A percentile compares a stretch with the other conserved stretches of the same genome.
Evolutionary conservation across 2,329 filamentous ascomycete species (phyloP).

Genomic region (Cordyceps cicadae): DNA sequence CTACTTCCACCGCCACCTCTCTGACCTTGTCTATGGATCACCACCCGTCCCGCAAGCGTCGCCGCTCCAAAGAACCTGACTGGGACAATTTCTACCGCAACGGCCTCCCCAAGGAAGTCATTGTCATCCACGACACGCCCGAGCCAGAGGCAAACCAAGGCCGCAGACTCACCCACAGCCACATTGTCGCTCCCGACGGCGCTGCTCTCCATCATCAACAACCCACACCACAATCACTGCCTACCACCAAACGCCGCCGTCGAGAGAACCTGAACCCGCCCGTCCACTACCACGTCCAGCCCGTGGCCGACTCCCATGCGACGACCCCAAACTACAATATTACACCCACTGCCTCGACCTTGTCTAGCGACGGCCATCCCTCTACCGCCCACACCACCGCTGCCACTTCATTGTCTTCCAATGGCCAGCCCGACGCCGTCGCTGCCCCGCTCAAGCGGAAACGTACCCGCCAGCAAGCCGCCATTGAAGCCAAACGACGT

Average conservation of each 20-base stretch:
- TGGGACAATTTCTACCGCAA: constrained; percentile 79
- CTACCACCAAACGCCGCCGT: constrained; percentile 70
- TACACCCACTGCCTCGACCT: constrained; percentile 59
- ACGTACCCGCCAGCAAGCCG: constrained; percentile 70
- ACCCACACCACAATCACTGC: constrained; percentile 35
- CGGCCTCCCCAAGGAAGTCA: constrained; percentile 74
- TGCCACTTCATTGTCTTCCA: constrained; percentile 66
- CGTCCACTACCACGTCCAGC: constrained; percentile 56
- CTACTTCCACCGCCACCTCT: constrained; percentile 17
- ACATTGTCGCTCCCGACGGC: constrained; percentile 20
- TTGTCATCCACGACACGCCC: constrained; percentile 72
- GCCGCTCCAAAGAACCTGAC: constrained; percentile 58
- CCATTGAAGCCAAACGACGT: constrained; percentile 72
- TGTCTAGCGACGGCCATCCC: constrained; percentile 75
- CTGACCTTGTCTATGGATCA: constrained; percentile 18
- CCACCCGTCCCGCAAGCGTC: constrained; percentile 38
- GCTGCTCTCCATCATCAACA: constrained; percentile 17
- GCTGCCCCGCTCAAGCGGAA: constrained; percentile 83
- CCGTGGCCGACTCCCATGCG: constrained; percentile 57
- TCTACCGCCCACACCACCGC: constrained; percentile 79
- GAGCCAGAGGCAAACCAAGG: constrained; percentile 40
- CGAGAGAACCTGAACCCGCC: constrained; percentile 45
- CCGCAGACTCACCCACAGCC: constrained; percentile 30
- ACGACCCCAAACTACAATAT: constrained; percentile 60
- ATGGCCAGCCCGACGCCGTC: constrained; percentile 54